phyloP scores from a whole-genome alignment of 2,329 filamentous ascomycete genomes.

The Fusarium nygamai region DNA sequence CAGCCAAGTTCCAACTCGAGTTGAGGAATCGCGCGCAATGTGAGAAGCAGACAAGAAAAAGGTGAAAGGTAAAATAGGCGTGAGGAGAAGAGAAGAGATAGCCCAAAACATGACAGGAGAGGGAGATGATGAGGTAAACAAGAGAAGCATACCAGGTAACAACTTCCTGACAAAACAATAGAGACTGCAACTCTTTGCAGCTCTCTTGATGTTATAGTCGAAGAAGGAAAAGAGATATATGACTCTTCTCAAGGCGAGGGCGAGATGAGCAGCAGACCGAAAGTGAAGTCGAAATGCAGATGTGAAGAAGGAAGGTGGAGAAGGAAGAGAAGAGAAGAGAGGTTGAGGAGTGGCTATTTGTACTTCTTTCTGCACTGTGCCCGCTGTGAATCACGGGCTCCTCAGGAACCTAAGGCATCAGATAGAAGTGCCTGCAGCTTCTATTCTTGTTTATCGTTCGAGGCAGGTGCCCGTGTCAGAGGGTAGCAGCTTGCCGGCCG shows the following conservation, averaged over 20 bases:
- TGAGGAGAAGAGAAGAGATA: not conserved
- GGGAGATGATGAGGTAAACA: not conserved
- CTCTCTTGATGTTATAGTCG: conserved; percentile 10
- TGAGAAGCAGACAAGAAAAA: not conserved
- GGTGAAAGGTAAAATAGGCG: not conserved
- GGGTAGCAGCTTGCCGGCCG: conserved; percentile 1
- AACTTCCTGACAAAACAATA: conserved; percentile 1
- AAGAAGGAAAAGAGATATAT: not conserved
- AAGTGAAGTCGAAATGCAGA: not conserved
- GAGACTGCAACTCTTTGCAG: conserved; percentile 24
- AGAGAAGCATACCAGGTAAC: conserved; percentile 8
- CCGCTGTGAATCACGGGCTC: conserved; percentile 8
- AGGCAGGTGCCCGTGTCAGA: conserved; percentile 14
- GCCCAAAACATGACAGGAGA: not conserved
- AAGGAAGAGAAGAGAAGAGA: not conserved
- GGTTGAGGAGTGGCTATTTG: conserved; percentile 1
- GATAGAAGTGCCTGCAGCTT: not conserved
- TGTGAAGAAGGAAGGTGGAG: not conserved
- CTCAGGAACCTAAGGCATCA: not conserved
- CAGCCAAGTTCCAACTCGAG: not conserved
- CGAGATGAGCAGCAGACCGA: not conserved
- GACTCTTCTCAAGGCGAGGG: not conserved
- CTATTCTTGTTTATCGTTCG: not conserved
- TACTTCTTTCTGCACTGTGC: conserved; percentile 2
- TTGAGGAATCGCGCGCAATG: not conserved